These are phyloP conservation scores for Phylloporus sp. DNA, from an alignment of 1,284 basidiomycete species.

Conservation along the genomic window DNA sequence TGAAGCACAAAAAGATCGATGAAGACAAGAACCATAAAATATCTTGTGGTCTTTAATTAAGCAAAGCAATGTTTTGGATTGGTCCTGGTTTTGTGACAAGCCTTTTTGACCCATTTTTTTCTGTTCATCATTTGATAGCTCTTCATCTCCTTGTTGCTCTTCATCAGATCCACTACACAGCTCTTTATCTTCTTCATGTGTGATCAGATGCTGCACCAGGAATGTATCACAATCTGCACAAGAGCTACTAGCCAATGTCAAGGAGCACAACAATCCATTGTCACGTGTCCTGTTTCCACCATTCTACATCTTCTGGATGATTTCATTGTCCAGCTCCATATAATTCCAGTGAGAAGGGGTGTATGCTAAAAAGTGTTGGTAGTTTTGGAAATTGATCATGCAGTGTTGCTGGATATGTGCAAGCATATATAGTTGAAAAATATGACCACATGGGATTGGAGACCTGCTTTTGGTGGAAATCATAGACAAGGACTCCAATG, in stretches of 20 bases:
- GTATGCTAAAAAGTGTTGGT: constrained; percentile 2
- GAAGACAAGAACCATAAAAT: neutral
- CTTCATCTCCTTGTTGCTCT: neutral
- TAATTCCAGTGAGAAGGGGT: neutral
- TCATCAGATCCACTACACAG: neutral
- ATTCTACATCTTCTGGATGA: neutral
- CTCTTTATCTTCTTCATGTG: neutral
- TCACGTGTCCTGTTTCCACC: neutral
- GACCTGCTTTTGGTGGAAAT: neutral
- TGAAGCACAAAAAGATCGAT: neutral
- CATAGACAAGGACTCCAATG: neutral
- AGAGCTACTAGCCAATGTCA: neutral
- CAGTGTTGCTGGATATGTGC: neutral
- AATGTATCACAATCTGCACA: neutral
- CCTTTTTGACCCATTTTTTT: neutral
- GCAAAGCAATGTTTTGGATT: neutral
- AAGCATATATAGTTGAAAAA: constrained; percentile 5
- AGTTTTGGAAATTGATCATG: constrained; percentile 1
- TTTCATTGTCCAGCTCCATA: neutral
- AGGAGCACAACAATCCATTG: neutral
- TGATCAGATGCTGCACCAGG: neutral
- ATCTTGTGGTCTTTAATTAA: constrained; percentile 7
- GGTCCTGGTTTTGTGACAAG: neutral
- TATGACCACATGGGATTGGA: constrained; percentile 13
- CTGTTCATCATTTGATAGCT: too few relatives aligned